Percentiles rank a stretch among this genome's conserved stretches.
These are phyloP conservation scores for Rugiboletus extremiorientalis DNA, from an alignment of 1,284 basidiomycete species.

Conservation along the genomic window DNA sequence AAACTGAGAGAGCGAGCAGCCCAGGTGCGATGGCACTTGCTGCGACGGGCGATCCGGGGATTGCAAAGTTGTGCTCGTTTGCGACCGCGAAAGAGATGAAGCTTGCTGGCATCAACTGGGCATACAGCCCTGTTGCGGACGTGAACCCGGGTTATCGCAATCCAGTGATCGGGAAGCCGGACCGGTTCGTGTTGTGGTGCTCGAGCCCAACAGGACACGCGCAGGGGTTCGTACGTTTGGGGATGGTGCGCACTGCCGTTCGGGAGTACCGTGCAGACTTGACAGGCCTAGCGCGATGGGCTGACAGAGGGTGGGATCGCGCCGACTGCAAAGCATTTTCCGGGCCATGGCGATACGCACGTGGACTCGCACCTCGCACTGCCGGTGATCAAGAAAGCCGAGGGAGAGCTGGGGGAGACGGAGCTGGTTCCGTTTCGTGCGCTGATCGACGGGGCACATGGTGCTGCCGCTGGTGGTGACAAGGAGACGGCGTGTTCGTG, in stretches of 20 bases:
- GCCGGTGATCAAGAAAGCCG: conserved; percentile 55
- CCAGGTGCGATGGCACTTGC: conserved; percentile 74
- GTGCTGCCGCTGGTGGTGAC: conserved; percentile 55
- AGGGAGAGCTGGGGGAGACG: conserved; percentile 39
- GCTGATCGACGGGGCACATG: conserved; percentile 60
- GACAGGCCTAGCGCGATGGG: conserved; percentile 45
- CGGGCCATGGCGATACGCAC: conserved; percentile 70
- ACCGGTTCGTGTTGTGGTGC: neutral
- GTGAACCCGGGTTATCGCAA: conserved; percentile 66
- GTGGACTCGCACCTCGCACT: conserved; percentile 70
- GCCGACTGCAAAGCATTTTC: conserved; percentile 67
- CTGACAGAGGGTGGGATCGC: conserved; percentile 51
- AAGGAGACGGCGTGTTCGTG: conserved; percentile 57
- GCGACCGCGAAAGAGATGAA: conserved; percentile 57
- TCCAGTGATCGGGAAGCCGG: conserved; percentile 61
- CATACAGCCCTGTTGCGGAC: conserved; percentile 66
- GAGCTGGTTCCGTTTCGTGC: conserved; percentile 61
- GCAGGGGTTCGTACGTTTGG: conserved; percentile 69
- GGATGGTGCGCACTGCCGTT: conserved; percentile 45
- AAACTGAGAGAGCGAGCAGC: conserved; percentile 36
- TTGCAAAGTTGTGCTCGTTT: conserved; percentile 47
- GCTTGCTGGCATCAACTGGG: conserved; percentile 67
- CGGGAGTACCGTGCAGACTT: too few relatives aligned
- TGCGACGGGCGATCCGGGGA: conserved; percentile 47
- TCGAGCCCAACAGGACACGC: neutral